Conservation (phyloP, 306 rosid species). For the Ziziphus jujuba region DNA sequence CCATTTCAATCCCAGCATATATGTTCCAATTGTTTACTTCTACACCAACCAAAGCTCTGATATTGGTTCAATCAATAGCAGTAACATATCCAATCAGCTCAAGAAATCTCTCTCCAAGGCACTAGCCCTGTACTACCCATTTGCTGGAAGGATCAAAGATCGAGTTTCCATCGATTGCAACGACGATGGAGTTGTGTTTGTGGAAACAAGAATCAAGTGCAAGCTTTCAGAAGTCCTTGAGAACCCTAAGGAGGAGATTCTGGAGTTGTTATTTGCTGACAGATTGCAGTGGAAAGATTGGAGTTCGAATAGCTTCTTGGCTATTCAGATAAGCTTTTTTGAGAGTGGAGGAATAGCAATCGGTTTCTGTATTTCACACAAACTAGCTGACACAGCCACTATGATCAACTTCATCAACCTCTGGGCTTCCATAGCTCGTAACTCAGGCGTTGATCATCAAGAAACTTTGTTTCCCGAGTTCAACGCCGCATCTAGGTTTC, state of each 20-base stretch:
- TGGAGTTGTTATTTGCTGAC: constrained; percentile 34
- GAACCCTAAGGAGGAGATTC: constrained; percentile 5
- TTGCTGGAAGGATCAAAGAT: constrained; percentile 45
- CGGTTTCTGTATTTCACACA: constrained; percentile 43
- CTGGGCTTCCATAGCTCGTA: constrained; percentile 44
- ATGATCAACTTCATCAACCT: constrained; percentile 37
- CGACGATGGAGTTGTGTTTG: constrained; percentile 53
- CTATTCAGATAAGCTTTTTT: constrained; percentile 43
- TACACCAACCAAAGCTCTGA: constrained; percentile 21
- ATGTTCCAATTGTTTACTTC: constrained; percentile 43
- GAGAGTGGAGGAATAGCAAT: constrained; percentile 51
- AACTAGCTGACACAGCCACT: constrained; percentile 42
- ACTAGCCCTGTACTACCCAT: constrained; percentile 46
- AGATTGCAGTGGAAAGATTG: constrained; percentile 26
- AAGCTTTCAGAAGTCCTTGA: constrained; percentile 31
- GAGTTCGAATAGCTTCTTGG: constrained; percentile 14
- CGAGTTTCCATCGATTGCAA: constrained; percentile 39
- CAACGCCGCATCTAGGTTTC: constrained; percentile 17
- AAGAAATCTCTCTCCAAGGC: constrained; percentile 42
- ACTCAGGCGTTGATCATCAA: background rate
- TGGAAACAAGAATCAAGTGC: constrained; percentile 20
- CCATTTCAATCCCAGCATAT: constrained; percentile 9
- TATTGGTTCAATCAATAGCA: background rate
- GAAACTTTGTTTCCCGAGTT: constrained; percentile 9
- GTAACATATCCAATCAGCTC: constrained; percentile 20